A percentile compares a stretch with the other conserved stretches of the same genome.
Evolutionary conservation across 2,329 filamentous ascomycete species (phyloP).

Genomic region (Lachnellula suecica): DNA sequence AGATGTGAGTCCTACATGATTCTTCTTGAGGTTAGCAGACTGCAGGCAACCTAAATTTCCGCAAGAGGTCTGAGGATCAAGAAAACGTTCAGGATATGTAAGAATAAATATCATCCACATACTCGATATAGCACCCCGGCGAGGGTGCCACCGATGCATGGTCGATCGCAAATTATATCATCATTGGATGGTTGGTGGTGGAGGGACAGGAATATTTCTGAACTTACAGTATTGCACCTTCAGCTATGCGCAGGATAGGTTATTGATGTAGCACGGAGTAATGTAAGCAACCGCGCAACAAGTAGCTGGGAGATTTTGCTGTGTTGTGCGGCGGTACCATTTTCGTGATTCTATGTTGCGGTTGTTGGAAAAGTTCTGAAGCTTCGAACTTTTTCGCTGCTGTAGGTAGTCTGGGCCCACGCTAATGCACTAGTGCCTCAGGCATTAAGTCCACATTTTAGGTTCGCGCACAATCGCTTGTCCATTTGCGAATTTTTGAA

Average conservation of each 20-base stretch:
- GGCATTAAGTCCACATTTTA: slow-evolving; percentile 8
- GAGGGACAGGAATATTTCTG: not conserved
- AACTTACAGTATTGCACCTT: slow-evolving; percentile 4
- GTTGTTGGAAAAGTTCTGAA: slow-evolving; percentile 9
- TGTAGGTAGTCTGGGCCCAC: not conserved
- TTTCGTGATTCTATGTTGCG: slow-evolving; percentile 1
- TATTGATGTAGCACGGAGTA: too few species aligned
- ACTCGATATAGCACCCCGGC: slow-evolving; percentile 84
- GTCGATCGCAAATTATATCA: slow-evolving; percentile 99
- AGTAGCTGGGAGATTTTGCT: too few species aligned
- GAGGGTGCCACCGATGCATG: slow-evolving; percentile 77
- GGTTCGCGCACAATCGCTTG: slow-evolving; percentile 16
- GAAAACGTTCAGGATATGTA: slow-evolving; percentile 90
- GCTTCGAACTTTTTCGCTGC: slow-evolving; percentile 1
- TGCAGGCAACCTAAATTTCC: not conserved
- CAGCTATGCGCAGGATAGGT: not conserved
- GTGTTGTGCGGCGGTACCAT: not conserved
- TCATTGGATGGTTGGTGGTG: slow-evolving; percentile 53
- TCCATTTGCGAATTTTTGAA: slow-evolving; percentile 11
- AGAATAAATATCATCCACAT: slow-evolving; percentile 89
- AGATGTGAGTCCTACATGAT: slow-evolving; percentile 4
- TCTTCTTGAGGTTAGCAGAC: slow-evolving; percentile 18
- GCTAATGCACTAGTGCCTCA: slow-evolving; percentile 19
- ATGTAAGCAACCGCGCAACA: too few species aligned
- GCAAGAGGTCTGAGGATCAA: slow-evolving; percentile 5